A percentile compares a stretch with the other conserved stretches of the same genome.
phyloP scores from a whole-genome alignment of 2,329 filamentous ascomycete genomes.

The Xylariomycetidae sp. region DNA sequence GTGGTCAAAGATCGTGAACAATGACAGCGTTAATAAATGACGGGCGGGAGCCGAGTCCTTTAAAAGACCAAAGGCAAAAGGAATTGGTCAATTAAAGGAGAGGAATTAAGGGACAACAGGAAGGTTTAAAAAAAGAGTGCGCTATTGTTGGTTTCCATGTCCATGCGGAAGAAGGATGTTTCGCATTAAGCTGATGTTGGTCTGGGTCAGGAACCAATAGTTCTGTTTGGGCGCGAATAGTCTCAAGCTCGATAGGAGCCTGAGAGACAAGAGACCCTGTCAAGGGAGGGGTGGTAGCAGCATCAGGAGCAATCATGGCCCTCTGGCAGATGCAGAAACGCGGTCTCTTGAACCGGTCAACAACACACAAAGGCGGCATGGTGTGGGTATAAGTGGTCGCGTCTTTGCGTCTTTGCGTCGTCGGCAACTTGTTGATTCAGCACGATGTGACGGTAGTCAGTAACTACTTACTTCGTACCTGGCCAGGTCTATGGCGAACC shows the following conservation, averaged over 20 bases:
- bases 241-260: conserved; percentile 20
- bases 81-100: background rate
- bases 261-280: conserved; percentile 11
- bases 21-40: conserved; percentile 10
- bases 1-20: conserved; percentile 13
- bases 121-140: conserved; percentile 4
- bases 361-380: too few relatives aligned
- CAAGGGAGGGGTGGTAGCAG: too few relatives aligned
- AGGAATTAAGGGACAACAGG: conserved; percentile 10
- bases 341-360: too few relatives aligned
- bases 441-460: too few relatives aligned
- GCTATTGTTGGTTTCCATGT: conserved; percentile 7
- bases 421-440: too few relatives aligned
- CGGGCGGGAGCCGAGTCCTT: conserved; percentile 5
- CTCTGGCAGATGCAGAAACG: too few relatives aligned
- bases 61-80: conserved; percentile 3
- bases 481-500: too few relatives aligned
- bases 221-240: conserved; percentile 15
- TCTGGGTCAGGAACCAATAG: conserved; percentile 19
- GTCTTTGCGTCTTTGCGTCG: too few relatives aligned
- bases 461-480: too few relatives aligned
- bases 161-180: too few relatives aligned
- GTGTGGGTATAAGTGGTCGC: too few relatives aligned
- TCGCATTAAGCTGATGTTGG: conserved; percentile 19
- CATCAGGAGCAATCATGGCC: too few relatives aligned